Base-by-base conservation (phyloP, 2,329 filamentous ascomycete genomes). In the Pestalotiopsis sp. region DNA sequence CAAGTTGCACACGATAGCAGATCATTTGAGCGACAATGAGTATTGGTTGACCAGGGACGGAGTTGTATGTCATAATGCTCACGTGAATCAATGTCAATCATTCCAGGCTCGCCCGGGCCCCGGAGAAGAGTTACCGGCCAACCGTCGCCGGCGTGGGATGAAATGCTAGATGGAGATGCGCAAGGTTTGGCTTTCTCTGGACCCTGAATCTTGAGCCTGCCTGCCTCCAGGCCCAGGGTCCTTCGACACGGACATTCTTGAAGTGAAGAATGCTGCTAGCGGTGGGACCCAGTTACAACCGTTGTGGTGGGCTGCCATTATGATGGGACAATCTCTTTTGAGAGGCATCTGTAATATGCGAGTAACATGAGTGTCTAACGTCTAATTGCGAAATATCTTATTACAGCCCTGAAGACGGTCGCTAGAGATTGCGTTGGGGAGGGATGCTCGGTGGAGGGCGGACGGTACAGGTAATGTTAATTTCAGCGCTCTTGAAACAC, bases 1-100 rank as follows among this genome's bases (percentile, higher is more conserved):
- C 58, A 45, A 59, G 63, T 70, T 38, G 31, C 66, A 68, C 67
- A 65, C 66, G 61, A 66, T 56, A 64, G 65, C 56, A 25, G 57
- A 31, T 60, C 67, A 67, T 41, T 59, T 49, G 68, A 71, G 70
- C 71, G 66, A 70, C 17, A n/a, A 52, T 52, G 20, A 45, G 20
- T 52, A 1, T 7, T 9, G 27, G 27, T 31, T 31, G 27, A 31
- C 27, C 27, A 31, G 27, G 27, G 27, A 31, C 27, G 27, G 27
- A 31, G 27, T 31, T 31, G 27, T 31, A 31, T 31, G 27, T 31
- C 27, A 9, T 31, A 6, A 31, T 31, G 27, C 27, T 52, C 45
- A 52, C 45, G 45, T n/a, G 45, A n/a, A 52, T n/a, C 20, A n/a
- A 52, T 52, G 45, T 52, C 27, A 31, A 31, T 31, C 27, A 31